Evolutionary conservation across 257 asterid species (phyloP).

Genomic region (Prunella vulgaris): DNA sequence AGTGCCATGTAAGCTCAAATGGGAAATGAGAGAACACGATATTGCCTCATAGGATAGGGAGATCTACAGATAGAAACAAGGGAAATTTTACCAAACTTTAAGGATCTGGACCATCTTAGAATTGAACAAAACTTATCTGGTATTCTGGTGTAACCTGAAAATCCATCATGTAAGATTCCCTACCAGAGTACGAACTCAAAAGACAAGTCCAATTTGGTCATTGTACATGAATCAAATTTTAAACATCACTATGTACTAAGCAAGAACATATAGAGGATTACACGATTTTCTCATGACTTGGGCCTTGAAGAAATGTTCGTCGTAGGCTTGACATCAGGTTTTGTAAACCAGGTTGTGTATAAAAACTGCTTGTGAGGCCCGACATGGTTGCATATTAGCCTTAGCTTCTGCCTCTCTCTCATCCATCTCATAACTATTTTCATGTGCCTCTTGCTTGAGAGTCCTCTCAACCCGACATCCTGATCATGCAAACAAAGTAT

Average conservation of each 20-base stretch:
- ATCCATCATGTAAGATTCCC: not conserved
- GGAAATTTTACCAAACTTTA: no score
- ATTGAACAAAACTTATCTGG: not conserved
- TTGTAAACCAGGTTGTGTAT: conserved; percentile 81
- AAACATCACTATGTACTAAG: not conserved
- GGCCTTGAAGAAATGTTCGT: conserved; percentile 33
- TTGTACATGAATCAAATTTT: not conserved
- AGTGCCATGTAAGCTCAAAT: no score
- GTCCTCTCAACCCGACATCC: conserved; percentile 82
- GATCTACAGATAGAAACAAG: no score
- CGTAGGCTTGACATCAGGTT: conserved; percentile 38
- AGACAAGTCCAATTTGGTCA: not conserved
- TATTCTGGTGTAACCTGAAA: not conserved
- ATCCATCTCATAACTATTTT: conserved; percentile 81
- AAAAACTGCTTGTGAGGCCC: conserved; percentile 72
- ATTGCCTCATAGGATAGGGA: no score
- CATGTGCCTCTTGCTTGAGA: conserved; percentile 77
- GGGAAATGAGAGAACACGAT: no score
- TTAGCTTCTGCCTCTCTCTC: conserved; percentile 80
- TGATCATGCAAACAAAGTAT: conserved; percentile 22
- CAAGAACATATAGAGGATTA: not conserved
- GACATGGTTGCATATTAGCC: conserved; percentile 67
- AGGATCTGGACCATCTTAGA: not conserved
- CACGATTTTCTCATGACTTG: conserved; percentile 24
- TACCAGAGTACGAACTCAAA: not conserved